phyloP scores from a whole-genome alignment of 805 yeast species.

The Wickerhamiella kazuoi region DNA sequence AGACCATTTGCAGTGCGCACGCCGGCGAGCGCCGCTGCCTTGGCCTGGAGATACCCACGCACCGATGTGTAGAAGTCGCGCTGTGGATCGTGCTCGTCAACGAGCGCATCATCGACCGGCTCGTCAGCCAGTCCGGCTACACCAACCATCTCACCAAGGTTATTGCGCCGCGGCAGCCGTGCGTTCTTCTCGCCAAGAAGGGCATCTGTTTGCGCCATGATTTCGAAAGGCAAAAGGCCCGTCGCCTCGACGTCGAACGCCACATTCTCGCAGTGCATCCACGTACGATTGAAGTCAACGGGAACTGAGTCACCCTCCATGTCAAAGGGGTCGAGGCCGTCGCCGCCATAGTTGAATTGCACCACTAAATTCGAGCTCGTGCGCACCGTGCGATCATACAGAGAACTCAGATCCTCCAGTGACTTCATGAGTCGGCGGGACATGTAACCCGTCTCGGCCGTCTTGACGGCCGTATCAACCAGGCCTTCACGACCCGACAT shows the following conservation, averaged over 20 bases:
- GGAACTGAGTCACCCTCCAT: slow-evolving; percentile 99
- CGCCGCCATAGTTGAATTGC: slow-evolving; percentile 96
- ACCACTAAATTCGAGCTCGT: slow-evolving; percentile 93
- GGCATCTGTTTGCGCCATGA: slow-evolving; percentile 35
- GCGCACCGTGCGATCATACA: slow-evolving; percentile 85
- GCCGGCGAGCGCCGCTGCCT: slow-evolving; percentile 39
- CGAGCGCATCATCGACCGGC: slow-evolving; percentile 2
- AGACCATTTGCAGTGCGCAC: slow-evolving; percentile 39
- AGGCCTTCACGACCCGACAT: slow-evolving; percentile 99
- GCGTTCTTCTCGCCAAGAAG: slow-evolving; percentile 45
- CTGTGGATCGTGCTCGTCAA: slow-evolving; percentile 73
- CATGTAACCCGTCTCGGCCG: slow-evolving; percentile 98
- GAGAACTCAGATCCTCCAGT: slow-evolving; percentile 83
- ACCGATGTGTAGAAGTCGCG: slow-evolving; percentile 67
- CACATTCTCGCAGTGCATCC: slow-evolving; percentile 78
- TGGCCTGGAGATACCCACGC: slow-evolving; percentile 39
- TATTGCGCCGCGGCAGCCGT: slow-evolving; percentile 48
- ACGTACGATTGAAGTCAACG: slow-evolving; percentile 79
- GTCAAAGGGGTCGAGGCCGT: slow-evolving; percentile 92
- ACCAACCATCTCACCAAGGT: slow-evolving; percentile 38
- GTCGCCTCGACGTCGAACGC: slow-evolving; percentile 39
- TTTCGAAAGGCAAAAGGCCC: slow-evolving; percentile 55
- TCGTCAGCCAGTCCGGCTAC: slow-evolving; percentile 22
- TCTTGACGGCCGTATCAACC: slow-evolving; percentile 97
- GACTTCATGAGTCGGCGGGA: slow-evolving; percentile 97